These are phyloP conservation scores for Rhipidocladum racemiflorum DNA, from an alignment of 176 grass and related monocot genomes.

Conservation along the genomic window DNA sequence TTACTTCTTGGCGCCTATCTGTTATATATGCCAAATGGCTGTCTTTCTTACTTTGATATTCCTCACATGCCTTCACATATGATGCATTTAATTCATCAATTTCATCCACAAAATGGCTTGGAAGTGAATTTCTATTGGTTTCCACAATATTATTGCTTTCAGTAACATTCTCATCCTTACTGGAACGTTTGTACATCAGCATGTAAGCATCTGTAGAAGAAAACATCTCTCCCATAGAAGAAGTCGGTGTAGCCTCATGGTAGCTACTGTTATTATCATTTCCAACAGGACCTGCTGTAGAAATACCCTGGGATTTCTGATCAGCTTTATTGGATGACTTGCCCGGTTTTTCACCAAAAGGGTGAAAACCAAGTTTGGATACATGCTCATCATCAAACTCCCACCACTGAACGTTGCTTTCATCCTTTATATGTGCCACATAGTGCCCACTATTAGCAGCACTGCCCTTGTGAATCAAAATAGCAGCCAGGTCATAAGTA, in stretches of 20 bases:
- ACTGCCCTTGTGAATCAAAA: conserved; percentile 96
- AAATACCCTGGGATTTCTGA: conserved; percentile 36
- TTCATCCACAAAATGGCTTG: conserved; percentile 59
- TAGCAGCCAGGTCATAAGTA: conserved; percentile 78
- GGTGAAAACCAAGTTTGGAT: conserved; percentile 80
- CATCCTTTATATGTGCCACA: conserved; percentile 96
- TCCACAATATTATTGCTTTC: conserved; percentile 40
- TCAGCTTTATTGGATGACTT: conserved; percentile 62
- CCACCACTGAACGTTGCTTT: conserved; percentile 88
- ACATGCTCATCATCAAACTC: conserved; percentile 99
- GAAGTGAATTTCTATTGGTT: conserved; percentile 54
- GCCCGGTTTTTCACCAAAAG: conserved; percentile 73
- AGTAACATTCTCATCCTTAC: conserved; percentile 37
- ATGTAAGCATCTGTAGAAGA: conserved; percentile 99
- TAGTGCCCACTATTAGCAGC: conserved; percentile 97
- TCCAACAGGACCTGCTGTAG: conserved; percentile 31
- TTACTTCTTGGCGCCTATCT: conserved; percentile 85
- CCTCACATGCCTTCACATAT: conserved; percentile 60
- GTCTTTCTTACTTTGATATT: conserved; percentile 76
- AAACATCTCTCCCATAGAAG: conserved; percentile 54
- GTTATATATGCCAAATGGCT: conserved; percentile 55
- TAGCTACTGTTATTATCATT: conserved; percentile 44
- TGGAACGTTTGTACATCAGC: conserved; percentile 82
- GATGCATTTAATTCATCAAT: conserved; percentile 64
- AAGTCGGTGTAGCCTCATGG: conserved; percentile 26